Evolutionary conservation across 768 basidiomycete species (phyloP).

Genomic region (Termitomyces sp.): DNA sequence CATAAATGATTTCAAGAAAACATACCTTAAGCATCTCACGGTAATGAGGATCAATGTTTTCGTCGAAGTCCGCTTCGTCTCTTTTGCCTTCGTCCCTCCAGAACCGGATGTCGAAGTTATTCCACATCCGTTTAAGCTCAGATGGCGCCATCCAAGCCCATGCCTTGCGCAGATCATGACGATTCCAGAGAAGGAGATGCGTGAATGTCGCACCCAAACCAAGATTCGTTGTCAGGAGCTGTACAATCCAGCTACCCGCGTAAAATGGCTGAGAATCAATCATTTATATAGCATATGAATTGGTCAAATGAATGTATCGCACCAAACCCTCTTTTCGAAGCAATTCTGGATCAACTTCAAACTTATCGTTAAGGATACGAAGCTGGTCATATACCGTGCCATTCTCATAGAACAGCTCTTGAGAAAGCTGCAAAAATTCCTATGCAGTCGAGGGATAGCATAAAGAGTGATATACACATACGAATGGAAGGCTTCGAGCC

Average conservation of each 20-base stretch:
- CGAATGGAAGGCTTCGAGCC: constrained; percentile 27
- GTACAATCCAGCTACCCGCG: constrained; percentile 40
- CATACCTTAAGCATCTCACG: constrained; percentile 44
- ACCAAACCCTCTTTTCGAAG: constrained; percentile 36
- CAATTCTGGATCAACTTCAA: constrained; percentile 34
- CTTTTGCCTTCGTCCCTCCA: constrained; percentile 37
- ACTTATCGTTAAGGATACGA: constrained; percentile 38
- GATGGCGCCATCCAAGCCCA: constrained; percentile 42
- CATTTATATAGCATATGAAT: background rate
- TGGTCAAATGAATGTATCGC: background rate
- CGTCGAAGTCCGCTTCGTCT: constrained; percentile 18
- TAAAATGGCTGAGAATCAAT: constrained; percentile 32
- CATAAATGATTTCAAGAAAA: background rate
- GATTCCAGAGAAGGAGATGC: constrained; percentile 42
- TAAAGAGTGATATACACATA: constrained; percentile 9
- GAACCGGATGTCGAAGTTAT: constrained; percentile 33
- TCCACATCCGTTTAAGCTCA: constrained; percentile 25
- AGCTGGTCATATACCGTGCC: constrained; percentile 42
- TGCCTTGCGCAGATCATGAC: constrained; percentile 30
- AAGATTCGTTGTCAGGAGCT: constrained; percentile 38
- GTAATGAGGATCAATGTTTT: constrained; percentile 42
- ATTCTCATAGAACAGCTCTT: constrained; percentile 41
- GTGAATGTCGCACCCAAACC: constrained; percentile 44
- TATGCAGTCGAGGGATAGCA: constrained; percentile 8
- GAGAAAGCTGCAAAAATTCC: constrained; percentile 38